Evolutionary conservation across 768 basidiomycete species (phyloP), one percentile per base, ranked within the genome.

Genomic region (Mycena maculata): DNA sequence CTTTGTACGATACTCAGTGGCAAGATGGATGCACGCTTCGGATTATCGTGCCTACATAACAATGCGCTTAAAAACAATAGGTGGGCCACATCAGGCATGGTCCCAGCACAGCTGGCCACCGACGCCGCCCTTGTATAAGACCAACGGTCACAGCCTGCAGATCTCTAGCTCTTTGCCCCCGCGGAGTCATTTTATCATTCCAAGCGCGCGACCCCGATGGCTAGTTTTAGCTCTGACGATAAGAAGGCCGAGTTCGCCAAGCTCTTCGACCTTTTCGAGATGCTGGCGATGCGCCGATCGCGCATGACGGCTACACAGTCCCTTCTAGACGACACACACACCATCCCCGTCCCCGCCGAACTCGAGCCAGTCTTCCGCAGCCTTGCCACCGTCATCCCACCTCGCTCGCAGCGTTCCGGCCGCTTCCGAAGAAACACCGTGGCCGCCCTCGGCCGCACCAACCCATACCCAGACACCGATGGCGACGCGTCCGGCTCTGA

Each of bases 241-340:
- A 86, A 81, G 72, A 83, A 77, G 12, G 82, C 83, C 42, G 88
- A 89, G 54, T 86, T 88, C 68, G 84, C 85, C 2, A 79, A 80
- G 57, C 84, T 90, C 39, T 85, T 87, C 63, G 80, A 83, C 42
- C 75, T 87, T 57, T 88, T 88, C 68, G 85, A 89, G 42, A 82
- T 80, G 36, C 82, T 89, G 30, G 83, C 84, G n/a, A 80, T 82
- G 18, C 81, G 81, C 63, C 78, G 83, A 44, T 72, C 82, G 25
- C 79, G 79, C 16, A 70, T 69, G 28, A 67, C 71, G 59, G 52
- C 54, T 57, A 58, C 73, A 16, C 68, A 72, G 22, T 74, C 79
- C 48, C 72, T 74, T 16, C 54, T 68, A n/a, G 79, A 81, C 54
- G 76, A 77, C 33, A 72, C 77, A 50, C 72, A 72, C 41, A 72